These are phyloP conservation scores for Solanum chmielewskii DNA, from an alignment of 257 asterid genomes.

Conservation along the genomic window DNA sequence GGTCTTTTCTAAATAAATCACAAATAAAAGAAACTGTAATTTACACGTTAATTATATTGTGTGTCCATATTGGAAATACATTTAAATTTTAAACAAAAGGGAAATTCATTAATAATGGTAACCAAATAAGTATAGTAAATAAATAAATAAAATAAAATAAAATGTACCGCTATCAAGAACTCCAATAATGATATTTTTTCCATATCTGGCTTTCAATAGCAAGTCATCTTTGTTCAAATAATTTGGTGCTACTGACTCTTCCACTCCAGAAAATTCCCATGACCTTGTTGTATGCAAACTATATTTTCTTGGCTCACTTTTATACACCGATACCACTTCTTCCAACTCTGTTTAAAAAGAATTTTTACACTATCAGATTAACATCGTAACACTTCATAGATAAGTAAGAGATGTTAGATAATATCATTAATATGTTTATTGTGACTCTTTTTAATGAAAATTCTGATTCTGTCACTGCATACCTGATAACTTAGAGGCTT, in stretches of 20 bases:
- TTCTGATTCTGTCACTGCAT: background rate
- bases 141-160: background rate
- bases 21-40: background rate
- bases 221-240: slow-evolving; percentile 29
- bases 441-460: background rate
- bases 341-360: slow-evolving; percentile 34
- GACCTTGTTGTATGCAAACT: slow-evolving; percentile 81
- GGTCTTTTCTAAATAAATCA: background rate
- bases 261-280: slow-evolving; percentile 73
- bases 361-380: background rate
- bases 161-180: slow-evolving; percentile 61
- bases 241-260: slow-evolving; percentile 4
- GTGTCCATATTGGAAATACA: background rate
- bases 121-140: background rate
- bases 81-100: background rate
- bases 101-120: background rate
- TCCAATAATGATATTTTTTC: slow-evolving; percentile 61
- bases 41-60: background rate
- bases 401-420: background rate
- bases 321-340: slow-evolving; percentile 55
- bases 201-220: slow-evolving; percentile 52
- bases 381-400: background rate
- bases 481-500: slow-evolving; percentile 65
- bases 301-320: slow-evolving; percentile 53
- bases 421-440: background rate